Evolutionary conservation across 2,329 filamentous ascomycete genomes (phyloP).

Genomic region (Fusarium paranaense): DNA sequence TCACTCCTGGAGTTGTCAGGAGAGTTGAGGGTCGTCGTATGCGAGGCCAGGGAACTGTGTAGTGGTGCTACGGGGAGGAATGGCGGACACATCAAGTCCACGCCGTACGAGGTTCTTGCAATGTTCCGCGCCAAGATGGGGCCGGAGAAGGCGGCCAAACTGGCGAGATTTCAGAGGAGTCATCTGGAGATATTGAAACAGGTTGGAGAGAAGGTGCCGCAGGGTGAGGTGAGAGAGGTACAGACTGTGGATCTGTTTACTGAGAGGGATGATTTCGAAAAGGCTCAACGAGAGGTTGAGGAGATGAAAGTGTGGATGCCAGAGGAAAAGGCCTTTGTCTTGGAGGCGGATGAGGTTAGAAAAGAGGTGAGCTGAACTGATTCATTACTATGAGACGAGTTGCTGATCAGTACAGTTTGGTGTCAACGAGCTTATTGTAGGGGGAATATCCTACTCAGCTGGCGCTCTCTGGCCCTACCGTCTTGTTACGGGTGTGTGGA

Average conservation of each 20-base stretch:
- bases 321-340: constrained; percentile 51
- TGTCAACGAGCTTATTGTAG: constrained; percentile 50
- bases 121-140: constrained; percentile 48
- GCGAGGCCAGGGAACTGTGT: constrained; percentile 63
- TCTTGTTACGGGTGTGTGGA: constrained; percentile 60
- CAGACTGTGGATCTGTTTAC: constrained; percentile 61
- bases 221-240: constrained; percentile 57
- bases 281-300: constrained; percentile 47
- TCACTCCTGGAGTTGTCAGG: constrained; percentile 43
- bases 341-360: constrained; percentile 49
- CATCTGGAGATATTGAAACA: constrained; percentile 55
- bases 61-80: constrained; percentile 66
- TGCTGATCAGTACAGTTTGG: constrained; percentile 48
- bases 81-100: constrained; percentile 62
- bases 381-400: background rate
- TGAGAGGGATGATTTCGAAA: constrained; percentile 50
- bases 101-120: constrained; percentile 57
- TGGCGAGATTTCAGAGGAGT: constrained; percentile 58
- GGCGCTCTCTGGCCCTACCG: constrained; percentile 65
- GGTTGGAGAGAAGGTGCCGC: constrained; percentile 51
- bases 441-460: constrained; percentile 58
- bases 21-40: constrained; percentile 52
- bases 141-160: constrained; percentile 50
- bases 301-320: constrained; percentile 53
- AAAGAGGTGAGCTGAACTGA: constrained; percentile 39